These are phyloP conservation scores for Paraglomus brasilianum DNA, from an alignment of 192 early-diverging fungal genomes.

Conservation along the genomic window DNA sequence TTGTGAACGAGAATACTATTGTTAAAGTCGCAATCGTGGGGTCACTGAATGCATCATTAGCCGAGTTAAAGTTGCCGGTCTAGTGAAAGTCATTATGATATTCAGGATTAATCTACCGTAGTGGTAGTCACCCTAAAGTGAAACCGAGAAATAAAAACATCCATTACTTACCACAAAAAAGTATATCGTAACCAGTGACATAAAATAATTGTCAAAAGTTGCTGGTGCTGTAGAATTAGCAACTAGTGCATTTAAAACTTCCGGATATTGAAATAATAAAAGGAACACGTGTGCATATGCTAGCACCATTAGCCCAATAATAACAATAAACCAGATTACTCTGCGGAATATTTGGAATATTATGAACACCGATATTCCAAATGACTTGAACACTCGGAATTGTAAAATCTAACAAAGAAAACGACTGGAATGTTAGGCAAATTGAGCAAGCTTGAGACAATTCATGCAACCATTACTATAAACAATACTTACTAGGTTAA, in stretches of 20 bases:
- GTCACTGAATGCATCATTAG: background rate
- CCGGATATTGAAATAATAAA: too few species aligned
- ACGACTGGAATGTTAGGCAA: too few species aligned
- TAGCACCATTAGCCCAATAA: background rate
- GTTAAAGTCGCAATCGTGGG: background rate
- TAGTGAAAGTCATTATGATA: background rate
- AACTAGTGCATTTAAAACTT: too few species aligned
- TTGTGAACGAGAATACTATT: slow-evolving; percentile 23
- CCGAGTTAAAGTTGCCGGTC: background rate
- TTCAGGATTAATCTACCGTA: background rate
- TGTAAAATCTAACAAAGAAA: slow-evolving; percentile 2
- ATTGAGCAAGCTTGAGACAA: too few species aligned
- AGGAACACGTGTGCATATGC: slow-evolving; percentile 3
- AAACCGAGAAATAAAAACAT: background rate
- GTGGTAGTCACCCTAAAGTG: background rate
- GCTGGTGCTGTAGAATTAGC: too few species aligned
- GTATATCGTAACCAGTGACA: background rate
- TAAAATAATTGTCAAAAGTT: too few species aligned
- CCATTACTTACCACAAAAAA: background rate
- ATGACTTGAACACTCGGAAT: slow-evolving; percentile 1
- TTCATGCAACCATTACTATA: too few species aligned
- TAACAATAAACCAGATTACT: background rate
- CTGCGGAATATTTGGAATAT: slow-evolving; percentile 8
- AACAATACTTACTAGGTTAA: slow-evolving; percentile 17
- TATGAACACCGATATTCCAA: slow-evolving; percentile 14